Base-by-base conservation (phyloP, 495 filamentous ascomycete species). In the Podospora conica region DNA sequence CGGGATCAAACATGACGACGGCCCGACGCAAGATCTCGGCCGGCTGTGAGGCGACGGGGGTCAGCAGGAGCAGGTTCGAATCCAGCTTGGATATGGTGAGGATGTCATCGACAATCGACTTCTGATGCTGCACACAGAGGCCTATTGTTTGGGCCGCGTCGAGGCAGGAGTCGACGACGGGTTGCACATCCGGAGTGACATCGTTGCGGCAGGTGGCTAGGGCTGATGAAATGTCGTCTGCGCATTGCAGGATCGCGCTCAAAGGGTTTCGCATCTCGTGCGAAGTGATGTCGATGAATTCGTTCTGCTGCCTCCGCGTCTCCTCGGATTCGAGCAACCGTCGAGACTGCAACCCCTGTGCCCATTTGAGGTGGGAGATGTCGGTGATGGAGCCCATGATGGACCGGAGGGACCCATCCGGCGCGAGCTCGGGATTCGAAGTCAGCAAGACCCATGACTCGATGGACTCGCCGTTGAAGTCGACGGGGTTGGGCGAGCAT, bases 191-290 rank as follows among this genome's bases (percentile, higher is more conserved):
- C 1, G 57, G 6, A 0, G 55, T 48, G 18, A 22, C 25, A 0
- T 10, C 67, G 10, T n/a, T 65, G 60, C 69, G 68, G 64, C 79
- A 80, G 6, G 79, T 79, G 33, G 70, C 71, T 12, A 90, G 64
- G 2, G 81, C 78, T 0, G 75, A 81, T 4, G 80, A 69, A 25
- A 91, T 89, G 69, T 88, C 85, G 69, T 91, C 89, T 9, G 86
- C 85, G 69, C 87, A 90, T 67, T 90, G 87, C 33, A 90, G 71
- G 24, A 91, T 88, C 0, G 89, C 89, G 25, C 82, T 86, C 1
- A 92, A 76, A 5, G 90, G 90, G 65, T 92, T 92, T 4, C 89
- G 82, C 70, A 92, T 88, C 69, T 93, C 89, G 70, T 91, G 89
- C 31, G 85, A 88, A 40, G 87, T 90, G 74, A 90, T 91, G 73